phyloP scores from a whole-genome alignment of 768 basidiomycete genomes.

The Neoboletus subvelutipes region DNA sequence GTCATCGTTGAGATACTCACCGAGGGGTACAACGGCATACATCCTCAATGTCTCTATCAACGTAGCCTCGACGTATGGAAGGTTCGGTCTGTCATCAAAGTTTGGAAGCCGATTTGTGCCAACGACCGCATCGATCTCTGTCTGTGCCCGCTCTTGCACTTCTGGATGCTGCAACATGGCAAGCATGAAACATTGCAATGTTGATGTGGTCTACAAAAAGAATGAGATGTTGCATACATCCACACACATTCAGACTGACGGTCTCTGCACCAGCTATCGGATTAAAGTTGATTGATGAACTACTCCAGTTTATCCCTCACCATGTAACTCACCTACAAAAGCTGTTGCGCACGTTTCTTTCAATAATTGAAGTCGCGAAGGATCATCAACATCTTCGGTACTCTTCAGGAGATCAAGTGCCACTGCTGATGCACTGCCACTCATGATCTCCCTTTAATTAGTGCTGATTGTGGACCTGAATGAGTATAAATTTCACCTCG shows the following conservation, averaged over 20 bases:
- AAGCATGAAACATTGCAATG: neutral
- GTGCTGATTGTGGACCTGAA: neutral
- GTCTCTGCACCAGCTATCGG: neutral
- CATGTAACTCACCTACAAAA: neutral
- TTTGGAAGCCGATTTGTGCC: neutral
- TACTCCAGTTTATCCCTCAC: neutral
- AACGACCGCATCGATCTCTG: neutral
- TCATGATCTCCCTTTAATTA: neutral
- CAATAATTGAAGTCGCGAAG: neutral
- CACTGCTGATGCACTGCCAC: neutral
- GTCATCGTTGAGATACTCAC: constrained; percentile 8
- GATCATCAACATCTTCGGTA: neutral
- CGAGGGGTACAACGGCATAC: constrained; percentile 11
- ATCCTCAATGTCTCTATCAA: neutral
- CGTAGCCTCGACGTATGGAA: neutral
- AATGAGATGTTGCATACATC: neutral
- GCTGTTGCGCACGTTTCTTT: neutral
- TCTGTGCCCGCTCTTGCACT: neutral
- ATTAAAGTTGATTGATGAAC: neutral
- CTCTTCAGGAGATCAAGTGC: neutral
- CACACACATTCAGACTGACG: neutral
- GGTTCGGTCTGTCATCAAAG: neutral
- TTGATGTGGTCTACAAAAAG: neutral
- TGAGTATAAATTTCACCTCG: neutral
- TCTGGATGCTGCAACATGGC: neutral